Percentiles rank a stretch among this genome's conserved stretches.
phyloP scores from a whole-genome alignment of 2,329 filamentous ascomycete genomes.

The Botrytis squamosa region DNA sequence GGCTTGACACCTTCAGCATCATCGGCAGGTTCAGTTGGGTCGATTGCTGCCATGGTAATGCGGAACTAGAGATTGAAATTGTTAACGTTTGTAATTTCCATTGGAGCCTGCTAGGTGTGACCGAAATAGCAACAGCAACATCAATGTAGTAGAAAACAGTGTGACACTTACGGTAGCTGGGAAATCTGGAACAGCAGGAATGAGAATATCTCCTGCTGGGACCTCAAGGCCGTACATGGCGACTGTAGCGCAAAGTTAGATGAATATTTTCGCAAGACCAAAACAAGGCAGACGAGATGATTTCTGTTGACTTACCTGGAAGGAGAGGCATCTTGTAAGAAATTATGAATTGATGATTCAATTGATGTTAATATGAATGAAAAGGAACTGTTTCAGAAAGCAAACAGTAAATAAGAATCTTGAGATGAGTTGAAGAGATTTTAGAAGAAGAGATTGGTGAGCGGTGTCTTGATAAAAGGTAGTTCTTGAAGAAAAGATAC shows the following conservation, averaged over 20 bases:
- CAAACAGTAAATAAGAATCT: slow-evolving; percentile 8
- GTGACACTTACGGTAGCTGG: slow-evolving; percentile 72
- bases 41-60: slow-evolving; percentile 97
- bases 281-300: slow-evolving; percentile 8
- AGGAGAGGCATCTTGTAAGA: slow-evolving; percentile 52
- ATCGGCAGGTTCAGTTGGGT: slow-evolving; percentile 73
- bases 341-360: slow-evolving; percentile 22
- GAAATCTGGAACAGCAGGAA: slow-evolving; percentile 75
- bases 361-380: slow-evolving; percentile 16
- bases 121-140: neutral
- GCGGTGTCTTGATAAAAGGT: slow-evolving; percentile 25
- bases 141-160: neutral
- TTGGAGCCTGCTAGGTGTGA: neutral
- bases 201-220: slow-evolving; percentile 77
- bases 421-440: slow-evolving; percentile 12
- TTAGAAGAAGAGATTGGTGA: slow-evolving; percentile 20
- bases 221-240: slow-evolving; percentile 92
- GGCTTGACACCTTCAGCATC: slow-evolving; percentile 60
- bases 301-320: slow-evolving; percentile 41
- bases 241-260: slow-evolving; percentile 50
- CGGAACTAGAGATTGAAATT: slow-evolving; percentile 64
- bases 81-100: slow-evolving; percentile 24
- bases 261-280: slow-evolving; percentile 5
- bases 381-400: neutral
- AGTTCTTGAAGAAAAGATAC: slow-evolving; percentile 24